A percentile compares a stretch with the other conserved stretches of the same genome.
Evolutionary conservation across 106 monocot genomes (phyloP).

Genomic region (Gastrodia elata): DNA sequence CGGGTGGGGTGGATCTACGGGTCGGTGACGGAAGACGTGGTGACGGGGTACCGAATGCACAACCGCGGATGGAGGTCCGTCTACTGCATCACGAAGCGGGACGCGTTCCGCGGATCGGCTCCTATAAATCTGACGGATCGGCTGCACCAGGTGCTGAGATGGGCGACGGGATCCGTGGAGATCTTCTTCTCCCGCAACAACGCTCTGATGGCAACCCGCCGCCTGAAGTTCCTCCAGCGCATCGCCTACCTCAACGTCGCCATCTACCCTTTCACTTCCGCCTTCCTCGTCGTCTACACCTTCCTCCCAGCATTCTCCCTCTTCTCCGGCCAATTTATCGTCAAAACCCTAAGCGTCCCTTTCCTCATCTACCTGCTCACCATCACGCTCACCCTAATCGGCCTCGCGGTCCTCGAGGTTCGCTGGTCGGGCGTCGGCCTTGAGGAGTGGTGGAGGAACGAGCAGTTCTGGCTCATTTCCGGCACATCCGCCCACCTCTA

Average conservation of each 20-base stretch:
- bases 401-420: constrained; percentile 51
- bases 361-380: constrained; percentile 49
- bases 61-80: constrained; percentile 66
- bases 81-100: constrained; percentile 66
- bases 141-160: constrained; percentile 67
- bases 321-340: constrained; percentile 48
- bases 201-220: constrained; percentile 39
- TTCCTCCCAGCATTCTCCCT: constrained; percentile 72
- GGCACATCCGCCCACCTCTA: constrained; percentile 58
- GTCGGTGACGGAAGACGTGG: constrained; percentile 60
- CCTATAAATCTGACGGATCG: constrained; percentile 36
- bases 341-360: constrained; percentile 17
- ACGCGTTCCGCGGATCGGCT: constrained; percentile 62
- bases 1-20: constrained; percentile 42
- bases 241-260: constrained; percentile 43
- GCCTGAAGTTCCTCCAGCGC: constrained; percentile 53
- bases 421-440: constrained; percentile 55
- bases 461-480: constrained; percentile 78
- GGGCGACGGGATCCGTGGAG: constrained; percentile 78
- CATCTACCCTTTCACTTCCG: constrained; percentile 60
- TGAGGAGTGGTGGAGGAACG: constrained; percentile 70
- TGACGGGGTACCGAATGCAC: constrained; percentile 77
- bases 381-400: constrained; percentile 37
- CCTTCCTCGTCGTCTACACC: constrained; percentile 64
- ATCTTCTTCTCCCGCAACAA: constrained; percentile 76